Percentiles rank a stretch among this genome's conserved stretches.
phyloP scores from a whole-genome alignment of 192 early-diverging fungal species.

The Allomyces arbusculus region DNA sequence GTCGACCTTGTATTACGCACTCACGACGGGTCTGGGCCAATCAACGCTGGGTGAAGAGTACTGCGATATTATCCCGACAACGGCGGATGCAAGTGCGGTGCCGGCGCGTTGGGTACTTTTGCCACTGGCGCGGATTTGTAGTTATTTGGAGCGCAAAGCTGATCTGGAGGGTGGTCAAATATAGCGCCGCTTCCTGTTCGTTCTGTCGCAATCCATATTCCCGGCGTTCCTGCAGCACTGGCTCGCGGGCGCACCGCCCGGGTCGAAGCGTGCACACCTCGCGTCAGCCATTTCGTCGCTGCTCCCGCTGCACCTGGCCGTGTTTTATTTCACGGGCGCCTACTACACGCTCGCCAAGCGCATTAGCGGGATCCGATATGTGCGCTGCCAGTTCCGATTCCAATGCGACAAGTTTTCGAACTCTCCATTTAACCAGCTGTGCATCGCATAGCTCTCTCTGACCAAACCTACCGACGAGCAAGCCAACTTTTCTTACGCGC shows the following conservation, averaged over 20 bases:
- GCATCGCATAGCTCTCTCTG: neutral
- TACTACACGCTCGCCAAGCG: neutral
- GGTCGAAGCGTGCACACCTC: too few species aligned
- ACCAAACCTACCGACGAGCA: neutral
- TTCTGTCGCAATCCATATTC: neutral
- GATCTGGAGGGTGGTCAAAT: neutral
- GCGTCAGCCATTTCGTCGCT: neutral
- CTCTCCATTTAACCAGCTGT: too few species aligned
- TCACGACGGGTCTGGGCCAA: neutral
- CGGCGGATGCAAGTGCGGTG: neutral
- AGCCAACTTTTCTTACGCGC: neutral
- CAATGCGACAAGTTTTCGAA: too few species aligned
- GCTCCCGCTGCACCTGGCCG: neutral
- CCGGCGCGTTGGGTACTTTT: too few species aligned
- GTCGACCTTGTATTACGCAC: neutral
- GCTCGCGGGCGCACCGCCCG: too few species aligned
- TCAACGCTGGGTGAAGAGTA: neutral
- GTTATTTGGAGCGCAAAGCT: too few species aligned
- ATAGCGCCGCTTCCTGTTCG: neutral
- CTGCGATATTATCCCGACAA: neutral
- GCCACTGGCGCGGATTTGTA: too few species aligned
- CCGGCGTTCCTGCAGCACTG: too few species aligned
- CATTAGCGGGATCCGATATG: neutral
- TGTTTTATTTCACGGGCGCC: neutral
- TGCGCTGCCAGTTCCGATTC: neutral